Evolutionary conservation across 768 basidiomycete genomes (phyloP).

Genomic region (Coprinopsis marcescibilis): DNA sequence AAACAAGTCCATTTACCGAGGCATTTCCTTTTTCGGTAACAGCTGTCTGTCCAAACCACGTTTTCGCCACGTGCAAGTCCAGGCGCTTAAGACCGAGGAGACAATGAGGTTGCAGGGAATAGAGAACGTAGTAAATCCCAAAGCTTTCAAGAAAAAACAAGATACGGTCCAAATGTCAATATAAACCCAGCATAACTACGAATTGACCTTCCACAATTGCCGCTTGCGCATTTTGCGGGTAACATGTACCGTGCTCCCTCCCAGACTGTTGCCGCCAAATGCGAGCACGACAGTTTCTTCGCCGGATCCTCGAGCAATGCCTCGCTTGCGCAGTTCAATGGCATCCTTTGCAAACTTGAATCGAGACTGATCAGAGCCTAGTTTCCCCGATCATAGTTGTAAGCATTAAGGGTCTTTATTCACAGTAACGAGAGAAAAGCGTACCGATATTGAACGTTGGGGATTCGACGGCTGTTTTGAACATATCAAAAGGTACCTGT

Average conservation of each 20-base stretch:
- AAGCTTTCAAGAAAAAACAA: conserved; percentile 1
- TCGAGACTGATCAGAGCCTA: conserved; percentile 78
- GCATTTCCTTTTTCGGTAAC: conserved; percentile 17
- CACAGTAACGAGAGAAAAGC: conserved; percentile 13
- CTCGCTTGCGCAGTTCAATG: conserved; percentile 76
- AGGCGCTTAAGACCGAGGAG: conserved; percentile 13
- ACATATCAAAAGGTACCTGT: conserved; percentile 80
- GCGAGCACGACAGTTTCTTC: conserved; percentile 88
- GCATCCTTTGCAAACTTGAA: conserved; percentile 93
- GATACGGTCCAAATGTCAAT: conserved; percentile 2
- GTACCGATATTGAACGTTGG: conserved; percentile 74
- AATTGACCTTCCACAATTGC: conserved; percentile 77
- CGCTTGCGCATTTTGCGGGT: conserved; percentile 83
- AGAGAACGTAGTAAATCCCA: not conserved
- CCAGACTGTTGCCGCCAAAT: conserved; percentile 67
- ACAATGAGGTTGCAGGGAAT: not conserved
- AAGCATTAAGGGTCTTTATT: not conserved
- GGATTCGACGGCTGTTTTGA: conserved; percentile 77
- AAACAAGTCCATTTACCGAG: conserved; percentile 21
- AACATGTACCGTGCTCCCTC: conserved; percentile 75
- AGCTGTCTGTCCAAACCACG: conserved; percentile 23
- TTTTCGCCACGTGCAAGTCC: conserved; percentile 24
- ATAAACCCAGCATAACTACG: conserved; percentile 38
- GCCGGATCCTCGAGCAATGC: conserved; percentile 62
- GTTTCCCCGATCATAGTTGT: not conserved